phyloP scores from a whole-genome alignment of 768 basidiomycete species.

The Suillus subluteus region DNA sequence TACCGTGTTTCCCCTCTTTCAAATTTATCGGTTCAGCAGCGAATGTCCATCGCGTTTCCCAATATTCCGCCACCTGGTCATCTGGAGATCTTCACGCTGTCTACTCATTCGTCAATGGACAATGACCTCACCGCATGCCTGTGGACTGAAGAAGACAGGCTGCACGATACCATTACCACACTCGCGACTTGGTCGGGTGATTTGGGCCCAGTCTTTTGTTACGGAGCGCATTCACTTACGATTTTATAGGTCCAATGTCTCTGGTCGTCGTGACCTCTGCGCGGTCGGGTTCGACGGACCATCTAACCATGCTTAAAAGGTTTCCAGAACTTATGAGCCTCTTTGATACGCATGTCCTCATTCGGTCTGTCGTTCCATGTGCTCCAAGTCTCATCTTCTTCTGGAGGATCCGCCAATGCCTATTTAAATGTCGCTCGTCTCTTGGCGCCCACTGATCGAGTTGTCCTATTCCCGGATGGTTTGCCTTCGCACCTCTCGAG shows the following conservation, averaged over 20 bases:
- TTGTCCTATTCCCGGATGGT: constrained; percentile 57
- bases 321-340: constrained; percentile 21
- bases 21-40: constrained; percentile 35
- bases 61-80: constrained; percentile 28
- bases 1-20: constrained; percentile 26
- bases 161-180: constrained; percentile 42
- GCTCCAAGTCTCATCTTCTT: constrained; percentile 43
- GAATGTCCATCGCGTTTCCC: constrained; percentile 40
- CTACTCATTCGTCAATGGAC: constrained; percentile 15
- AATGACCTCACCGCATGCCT: constrained; percentile 50
- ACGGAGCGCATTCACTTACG: neutral
- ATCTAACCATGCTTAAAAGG: constrained; percentile 16
- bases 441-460: constrained; percentile 50
- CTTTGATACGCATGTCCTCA: constrained; percentile 26
- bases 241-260: constrained; percentile 48
- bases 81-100: constrained; percentile 43
- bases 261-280: constrained; percentile 47
- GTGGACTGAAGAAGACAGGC: constrained; percentile 44
- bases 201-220: constrained; percentile 1
- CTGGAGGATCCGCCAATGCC: constrained; percentile 47
- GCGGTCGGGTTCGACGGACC: constrained; percentile 29
- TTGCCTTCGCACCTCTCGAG: constrained; percentile 32
- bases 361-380: constrained; percentile 45
- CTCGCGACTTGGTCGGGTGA: constrained; percentile 48
- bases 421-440: constrained; percentile 69